Percentiles rank a stretch among this genome's conserved stretches.
Conservation (phyloP, 345 rosid species). For the Firmiana major region DNA sequence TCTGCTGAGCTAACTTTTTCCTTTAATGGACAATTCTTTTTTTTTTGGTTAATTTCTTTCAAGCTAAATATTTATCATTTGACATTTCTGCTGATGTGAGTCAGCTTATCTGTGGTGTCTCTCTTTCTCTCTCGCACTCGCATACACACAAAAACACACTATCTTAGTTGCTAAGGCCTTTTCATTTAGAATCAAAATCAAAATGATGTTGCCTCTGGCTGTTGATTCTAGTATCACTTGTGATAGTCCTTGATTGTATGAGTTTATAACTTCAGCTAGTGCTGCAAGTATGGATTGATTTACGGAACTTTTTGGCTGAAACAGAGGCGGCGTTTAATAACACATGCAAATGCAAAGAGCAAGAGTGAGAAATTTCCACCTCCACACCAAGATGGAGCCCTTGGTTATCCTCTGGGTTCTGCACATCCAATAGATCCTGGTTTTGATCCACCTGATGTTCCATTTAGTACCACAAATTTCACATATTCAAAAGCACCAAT, state of each 20-base stretch:
- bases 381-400: slow-evolving; percentile 89
- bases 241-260: background rate
- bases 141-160: background rate
- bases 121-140: too few species aligned
- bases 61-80: background rate
- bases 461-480: slow-evolving; percentile 73
- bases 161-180: background rate
- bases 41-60: background rate
- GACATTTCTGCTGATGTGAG: background rate
- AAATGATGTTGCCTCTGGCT: background rate
- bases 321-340: slow-evolving; percentile 83
- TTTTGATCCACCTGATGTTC: slow-evolving; percentile 53
- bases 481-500: slow-evolving; percentile 61
- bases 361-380: slow-evolving; percentile 98
- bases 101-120: background rate
- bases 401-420: slow-evolving; percentile 74
- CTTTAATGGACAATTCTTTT: background rate
- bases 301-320: background rate
- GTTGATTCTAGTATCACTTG: background rate
- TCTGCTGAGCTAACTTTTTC: background rate
- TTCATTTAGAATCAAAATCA: background rate
- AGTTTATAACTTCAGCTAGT: background rate
- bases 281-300: background rate
- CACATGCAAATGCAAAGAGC: slow-evolving; percentile 91
- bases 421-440: slow-evolving; percentile 77